Conservation (phyloP, 371 early-diverging fungal genomes). For the Mortierella sp. region DNA sequence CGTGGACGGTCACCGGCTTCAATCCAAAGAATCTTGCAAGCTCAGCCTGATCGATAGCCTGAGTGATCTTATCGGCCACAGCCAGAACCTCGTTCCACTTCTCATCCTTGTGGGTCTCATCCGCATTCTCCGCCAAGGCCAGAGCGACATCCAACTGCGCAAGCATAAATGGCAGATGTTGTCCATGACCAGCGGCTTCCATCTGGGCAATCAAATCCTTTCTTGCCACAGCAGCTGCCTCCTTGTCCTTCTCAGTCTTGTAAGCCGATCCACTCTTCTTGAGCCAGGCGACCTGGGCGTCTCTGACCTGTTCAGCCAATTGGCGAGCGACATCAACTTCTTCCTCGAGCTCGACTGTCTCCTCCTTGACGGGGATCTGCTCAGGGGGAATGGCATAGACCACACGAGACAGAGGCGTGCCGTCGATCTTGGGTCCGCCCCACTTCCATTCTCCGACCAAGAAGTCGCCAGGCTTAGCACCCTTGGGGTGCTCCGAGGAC, state of each 20-base stretch:
- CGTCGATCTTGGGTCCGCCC: constrained; percentile 58
- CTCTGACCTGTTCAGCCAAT: constrained; percentile 78
- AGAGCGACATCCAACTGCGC: constrained; percentile 70
- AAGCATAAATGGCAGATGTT: constrained; percentile 61
- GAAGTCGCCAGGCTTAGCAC: constrained; percentile 83
- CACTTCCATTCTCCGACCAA: constrained; percentile 78
- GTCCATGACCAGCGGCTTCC: constrained; percentile 63
- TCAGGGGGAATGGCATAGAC: constrained; percentile 71
- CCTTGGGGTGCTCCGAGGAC: constrained; percentile 68
- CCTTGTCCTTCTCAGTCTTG: constrained; percentile 56
- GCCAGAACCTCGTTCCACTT: constrained; percentile 63
- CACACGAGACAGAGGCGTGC: constrained; percentile 70
- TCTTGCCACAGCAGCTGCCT: constrained; percentile 67
- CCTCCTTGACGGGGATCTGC: constrained; percentile 54
- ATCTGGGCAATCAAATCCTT: constrained; percentile 68
- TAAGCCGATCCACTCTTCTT: constrained; percentile 70
- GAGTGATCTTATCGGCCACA: constrained; percentile 66
- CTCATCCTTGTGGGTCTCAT: constrained; percentile 57
- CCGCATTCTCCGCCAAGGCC: constrained; percentile 67
- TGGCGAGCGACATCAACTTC: constrained; percentile 66
- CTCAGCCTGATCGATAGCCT: constrained; percentile 64
- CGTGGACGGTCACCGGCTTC: constrained; percentile 62
- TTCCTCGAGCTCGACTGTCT: constrained; percentile 54
- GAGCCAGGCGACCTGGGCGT: constrained; percentile 82
- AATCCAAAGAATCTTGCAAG: constrained; percentile 77